A percentile compares a stretch with the other conserved stretches of the same genome.
Conservation (phyloP, 306 rosid genomes). For the Inga leiocalycina region DNA sequence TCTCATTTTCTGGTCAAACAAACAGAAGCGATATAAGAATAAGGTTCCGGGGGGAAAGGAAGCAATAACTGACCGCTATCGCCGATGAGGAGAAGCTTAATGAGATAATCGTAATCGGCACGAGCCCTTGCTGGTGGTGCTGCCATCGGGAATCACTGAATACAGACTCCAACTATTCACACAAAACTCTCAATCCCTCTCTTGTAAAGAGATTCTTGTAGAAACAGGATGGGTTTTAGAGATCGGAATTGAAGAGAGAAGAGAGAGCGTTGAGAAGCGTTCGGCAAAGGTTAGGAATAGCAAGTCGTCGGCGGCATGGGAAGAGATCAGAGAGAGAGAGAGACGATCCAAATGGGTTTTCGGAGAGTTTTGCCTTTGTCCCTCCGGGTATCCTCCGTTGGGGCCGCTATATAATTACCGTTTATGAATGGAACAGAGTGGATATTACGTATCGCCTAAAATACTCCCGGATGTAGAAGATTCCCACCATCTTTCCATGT, state of each 20-base stretch:
- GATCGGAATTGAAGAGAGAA: conserved; percentile 21
- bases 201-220: not conserved
- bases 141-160: conserved; percentile 55
- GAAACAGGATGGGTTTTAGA: not conserved
- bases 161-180: conserved; percentile 21
- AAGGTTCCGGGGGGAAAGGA: not conserved
- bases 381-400: conserved; percentile 25
- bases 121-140: conserved; percentile 74
- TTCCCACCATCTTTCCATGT: not conserved
- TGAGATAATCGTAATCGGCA: conserved; percentile 76
- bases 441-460: not conserved
- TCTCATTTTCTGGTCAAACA: conserved; percentile 29
- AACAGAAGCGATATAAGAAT: not conserved
- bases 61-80: conserved; percentile 60
- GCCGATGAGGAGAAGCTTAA: conserved; percentile 83
- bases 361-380: conserved; percentile 16
- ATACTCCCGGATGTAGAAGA: not conserved
- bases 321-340: conserved; percentile 28
- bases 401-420: not conserved
- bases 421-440: not conserved
- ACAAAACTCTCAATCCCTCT: conserved; percentile 18
- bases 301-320: conserved; percentile 37
- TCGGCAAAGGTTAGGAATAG: conserved; percentile 12
- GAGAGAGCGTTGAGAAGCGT: not conserved
- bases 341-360: conserved; percentile 33